Base-by-base conservation (phyloP, 2,329 filamentous ascomycete genomes). In the Sporothrix curviconia region DNA sequence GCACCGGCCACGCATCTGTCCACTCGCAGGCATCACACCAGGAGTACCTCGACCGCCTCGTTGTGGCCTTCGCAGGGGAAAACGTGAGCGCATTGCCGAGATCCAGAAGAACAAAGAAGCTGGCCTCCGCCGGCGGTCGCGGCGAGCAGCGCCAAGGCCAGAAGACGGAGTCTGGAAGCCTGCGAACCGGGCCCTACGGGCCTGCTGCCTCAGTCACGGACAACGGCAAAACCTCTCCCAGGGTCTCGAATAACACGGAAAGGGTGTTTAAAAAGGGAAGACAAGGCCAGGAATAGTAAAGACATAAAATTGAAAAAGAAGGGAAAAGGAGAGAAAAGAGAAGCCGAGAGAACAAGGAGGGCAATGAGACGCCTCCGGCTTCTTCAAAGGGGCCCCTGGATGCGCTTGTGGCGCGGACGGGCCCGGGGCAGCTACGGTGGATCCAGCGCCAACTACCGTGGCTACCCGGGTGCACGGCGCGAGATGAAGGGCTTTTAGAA, bases 381-480 rank as follows among this genome's bases (percentile, higher is more conserved):
- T 44, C 34, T 37, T 54, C 49, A 39, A 14, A 2, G 32, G 43
- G n/a, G n/a, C n/a, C n/a, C 50, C 46, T 58, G 40, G 65, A 69
- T 5, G 64, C 66, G 19, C 25, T 50, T 4, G 46, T 62, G 24
- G 47, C 67, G 7, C 64, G 62, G 28, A n/a, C n/a, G n/a, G n/a
- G n/a, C 67, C 71, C 25, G 72, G 74, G 51, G 83, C 83, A 2
- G 82, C 82, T 3, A 74, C 72, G 22, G 65, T 82, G 25, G n/a
- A 85, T 86, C 47, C 83, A 90, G 74, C 83, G 85, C 63, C 87
- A 85, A n/a, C 25, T 95, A 91, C 68, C 80, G 90, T 34, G 89
- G 90, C 6, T 89, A 95, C 69, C 80, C 87, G 55, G 79, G n/a
- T n/a, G n/a, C 82, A 50, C 80, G 90, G 43, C 76, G 90, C 49